Evolutionary conservation across 2,329 filamentous ascomycete species (phyloP).

Genomic region (Colletotrichum simmondsii): DNA sequence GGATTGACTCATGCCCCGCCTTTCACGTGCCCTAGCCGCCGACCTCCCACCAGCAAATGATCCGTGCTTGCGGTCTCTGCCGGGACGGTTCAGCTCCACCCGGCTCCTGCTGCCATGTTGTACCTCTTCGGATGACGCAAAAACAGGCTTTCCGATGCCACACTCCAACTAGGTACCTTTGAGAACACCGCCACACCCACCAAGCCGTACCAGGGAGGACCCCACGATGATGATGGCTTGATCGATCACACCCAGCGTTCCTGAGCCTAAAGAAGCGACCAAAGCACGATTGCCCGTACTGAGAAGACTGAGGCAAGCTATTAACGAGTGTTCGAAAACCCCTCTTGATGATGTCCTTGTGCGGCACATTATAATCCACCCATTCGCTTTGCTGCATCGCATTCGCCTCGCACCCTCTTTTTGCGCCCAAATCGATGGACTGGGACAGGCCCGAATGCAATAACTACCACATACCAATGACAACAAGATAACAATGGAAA

Average conservation of each 20-base stretch:
- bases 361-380: conserved; percentile 8
- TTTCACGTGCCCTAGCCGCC: conserved; percentile 29
- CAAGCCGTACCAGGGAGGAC: not conserved
- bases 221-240: conserved; percentile 31
- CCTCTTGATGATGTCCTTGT: conserved; percentile 8
- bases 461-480: conserved; percentile 32
- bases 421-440: conserved; percentile 32
- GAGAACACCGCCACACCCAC: not conserved
- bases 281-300: not conserved
- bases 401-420: not conserved
- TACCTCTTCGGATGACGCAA: conserved; percentile 4
- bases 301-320: not conserved
- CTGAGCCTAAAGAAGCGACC: not conserved
- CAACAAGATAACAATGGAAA: conserved; percentile 58
- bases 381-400: not conserved
- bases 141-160: conserved; percentile 11
- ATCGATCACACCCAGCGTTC: conserved; percentile 9
- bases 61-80: conserved; percentile 14
- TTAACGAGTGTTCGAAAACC: not conserved
- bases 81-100: not conserved
- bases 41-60: not conserved
- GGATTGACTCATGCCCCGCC: conserved; percentile 31
- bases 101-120: not conserved
- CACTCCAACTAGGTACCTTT: not conserved
- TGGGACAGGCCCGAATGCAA: conserved; percentile 30